A percentile compares a stretch with the other conserved stretches of the same genome.
These are phyloP conservation scores for Teunomyces panamensis DNA, from an alignment of 805 yeast species.

Conservation along the genomic window DNA sequence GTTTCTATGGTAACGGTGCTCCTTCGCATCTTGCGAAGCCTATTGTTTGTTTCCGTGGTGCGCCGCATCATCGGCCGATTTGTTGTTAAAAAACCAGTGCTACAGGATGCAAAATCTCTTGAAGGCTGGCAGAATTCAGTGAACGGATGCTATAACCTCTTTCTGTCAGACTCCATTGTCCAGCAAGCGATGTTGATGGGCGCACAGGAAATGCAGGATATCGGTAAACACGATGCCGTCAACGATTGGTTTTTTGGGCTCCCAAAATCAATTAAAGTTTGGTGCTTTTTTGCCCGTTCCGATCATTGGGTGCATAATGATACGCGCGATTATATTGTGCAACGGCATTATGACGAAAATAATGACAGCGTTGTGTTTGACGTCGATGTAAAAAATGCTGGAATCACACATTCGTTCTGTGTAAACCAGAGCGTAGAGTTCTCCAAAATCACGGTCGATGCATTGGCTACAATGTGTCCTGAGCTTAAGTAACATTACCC, in stretches of 20 bases:
- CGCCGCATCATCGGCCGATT: conserved; percentile 18
- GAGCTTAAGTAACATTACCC: not conserved
- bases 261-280: conserved; percentile 30
- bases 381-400: conserved; percentile 29
- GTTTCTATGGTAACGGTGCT: conserved; percentile 27
- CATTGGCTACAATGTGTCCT: conserved; percentile 5
- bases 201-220: conserved; percentile 53
- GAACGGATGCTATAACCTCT: conserved; percentile 41
- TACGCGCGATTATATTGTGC: conserved; percentile 46
- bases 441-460: conserved; percentile 38
- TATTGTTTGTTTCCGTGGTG: conserved; percentile 23
- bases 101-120: conserved; percentile 15
- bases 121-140: conserved; percentile 36
- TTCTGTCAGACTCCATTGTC: conserved; percentile 42
- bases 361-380: conserved; percentile 29
- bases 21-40: conserved; percentile 26
- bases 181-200: conserved; percentile 58
- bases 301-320: conserved; percentile 66
- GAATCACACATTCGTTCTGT: conserved; percentile 60
- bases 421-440: conserved; percentile 52
- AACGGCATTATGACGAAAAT: conserved; percentile 29
- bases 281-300: conserved; percentile 55
- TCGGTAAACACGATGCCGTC: conserved; percentile 45
- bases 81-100: conserved; percentile 25
- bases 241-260: conserved; percentile 47